These are phyloP conservation scores for Lithospermum erythrorhizon DNA, from an alignment of 257 asterid species.

Conservation along the genomic window DNA sequence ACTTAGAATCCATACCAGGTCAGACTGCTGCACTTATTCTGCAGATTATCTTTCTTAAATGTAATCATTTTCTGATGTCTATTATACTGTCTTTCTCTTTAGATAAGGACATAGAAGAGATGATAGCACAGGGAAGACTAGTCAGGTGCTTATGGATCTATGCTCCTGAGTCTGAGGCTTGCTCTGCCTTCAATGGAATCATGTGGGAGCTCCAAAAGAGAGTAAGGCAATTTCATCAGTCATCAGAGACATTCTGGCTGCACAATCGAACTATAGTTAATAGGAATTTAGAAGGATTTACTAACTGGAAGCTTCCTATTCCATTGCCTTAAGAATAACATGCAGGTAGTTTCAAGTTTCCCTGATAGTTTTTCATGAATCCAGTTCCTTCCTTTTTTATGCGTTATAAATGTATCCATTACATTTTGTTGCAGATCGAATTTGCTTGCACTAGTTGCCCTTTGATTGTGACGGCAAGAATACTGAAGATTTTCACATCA, in stretches of 20 bases:
- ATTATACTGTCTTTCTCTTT: conserved; percentile 12
- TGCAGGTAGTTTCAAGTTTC: neutral
- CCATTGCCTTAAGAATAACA: conserved; percentile 46
- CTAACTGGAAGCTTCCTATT: conserved; percentile 68
- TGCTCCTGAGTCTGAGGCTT: conserved; percentile 54
- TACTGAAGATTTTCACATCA: no score
- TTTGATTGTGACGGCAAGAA: neutral
- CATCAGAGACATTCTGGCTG: conserved; percentile 89
- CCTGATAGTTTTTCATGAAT: neutral
- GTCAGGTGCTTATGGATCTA: conserved; percentile 82
- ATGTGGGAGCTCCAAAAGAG: conserved; percentile 86
- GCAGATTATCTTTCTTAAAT: neutral
- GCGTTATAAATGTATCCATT: neutral
- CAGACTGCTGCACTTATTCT: conserved; percentile 3
- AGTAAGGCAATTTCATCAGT: conserved; percentile 85
- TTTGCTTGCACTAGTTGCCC: neutral
- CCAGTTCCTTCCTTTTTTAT: neutral
- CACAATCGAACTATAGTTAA: conserved; percentile 66
- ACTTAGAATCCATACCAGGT: conserved; percentile 90
- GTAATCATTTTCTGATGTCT: neutral
- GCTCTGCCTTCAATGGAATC: conserved; percentile 78
- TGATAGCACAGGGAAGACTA: conserved; percentile 60
- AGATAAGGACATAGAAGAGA: conserved; percentile 66
- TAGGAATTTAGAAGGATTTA: conserved; percentile 66
- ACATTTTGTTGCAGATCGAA: neutral